Base-by-base conservation (phyloP, 1,284 basidiomycete species). In the Ganoderma boninense region DNA sequence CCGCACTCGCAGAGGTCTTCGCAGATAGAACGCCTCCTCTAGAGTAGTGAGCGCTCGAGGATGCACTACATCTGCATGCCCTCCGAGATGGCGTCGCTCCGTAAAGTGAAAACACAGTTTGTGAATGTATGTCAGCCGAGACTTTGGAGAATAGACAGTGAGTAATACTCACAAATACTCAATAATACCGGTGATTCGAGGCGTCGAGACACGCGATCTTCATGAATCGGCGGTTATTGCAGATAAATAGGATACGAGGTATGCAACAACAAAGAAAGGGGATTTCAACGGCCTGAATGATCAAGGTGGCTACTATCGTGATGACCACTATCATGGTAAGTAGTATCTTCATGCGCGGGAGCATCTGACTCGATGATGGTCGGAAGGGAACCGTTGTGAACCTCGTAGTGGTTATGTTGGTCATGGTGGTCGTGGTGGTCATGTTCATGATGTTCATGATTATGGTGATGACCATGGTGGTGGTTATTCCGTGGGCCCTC, bases 21-120 rank as follows among this genome's bases (percentile, higher is more conserved):
- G 71, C 73, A 49, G 74, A 56, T 6, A 70, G 74, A 60, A 76
- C 75, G 8, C 76, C 76, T 10, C 70, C 62, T 65, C 72, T 65
- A 13, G 32, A 59, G 43, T 38, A 63, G 32, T 35, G n/a, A 32
- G 29, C 29, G 4, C 29, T 32, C 29, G 29, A 32, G 29, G 4
- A 32, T 32, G 29, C 29, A 32, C 29, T 32, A 32, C 29, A 32
- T 32, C 29, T 32, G 29, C 29, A 32, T 32, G 29, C 29, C 29
- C 29, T 4, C 4, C 29, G n/a, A n/a, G n/a, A n/a, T n/a, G 29
- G 29, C 29, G 29, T 32, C 29, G 29, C 29, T 32, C 29, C 4
- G 29, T 32, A 32, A 32, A 32, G 29, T 32, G 4, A 32, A 32
- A 32, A 32, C 2, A 32, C 29, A 32, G 4, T 32, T 32, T 32